phyloP scores from a whole-genome alignment of 345 rosid species.

The Punica granatum region DNA sequence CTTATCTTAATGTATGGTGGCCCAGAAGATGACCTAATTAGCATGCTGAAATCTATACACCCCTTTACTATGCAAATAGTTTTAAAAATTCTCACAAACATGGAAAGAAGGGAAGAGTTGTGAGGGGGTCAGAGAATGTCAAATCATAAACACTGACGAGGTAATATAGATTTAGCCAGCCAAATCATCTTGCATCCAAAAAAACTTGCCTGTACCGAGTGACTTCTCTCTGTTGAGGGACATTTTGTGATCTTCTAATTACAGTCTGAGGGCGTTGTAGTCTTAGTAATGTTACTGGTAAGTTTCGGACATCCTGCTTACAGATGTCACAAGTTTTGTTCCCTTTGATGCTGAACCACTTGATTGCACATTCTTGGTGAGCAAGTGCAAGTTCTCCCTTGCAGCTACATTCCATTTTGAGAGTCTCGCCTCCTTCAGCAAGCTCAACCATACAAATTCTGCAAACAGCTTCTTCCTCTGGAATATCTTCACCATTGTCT shows the following conservation, averaged over 20 bases:
- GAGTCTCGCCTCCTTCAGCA: slow-evolving; percentile 44
- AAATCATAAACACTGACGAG: too few relatives aligned
- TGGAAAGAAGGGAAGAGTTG: too few relatives aligned
- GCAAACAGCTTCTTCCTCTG: slow-evolving; percentile 62
- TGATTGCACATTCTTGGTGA: slow-evolving; percentile 51
- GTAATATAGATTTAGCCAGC: background rate
- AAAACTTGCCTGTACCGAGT: slow-evolving; percentile 37
- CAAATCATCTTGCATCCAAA: background rate
- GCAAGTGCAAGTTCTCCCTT: slow-evolving; percentile 64
- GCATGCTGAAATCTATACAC: too few relatives aligned
- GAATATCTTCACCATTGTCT: slow-evolving; percentile 42
- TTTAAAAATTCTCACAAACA: too few relatives aligned
- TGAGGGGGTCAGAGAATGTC: too few relatives aligned
- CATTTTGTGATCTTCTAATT: slow-evolving; percentile 20
- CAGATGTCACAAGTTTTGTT: slow-evolving; percentile 54
- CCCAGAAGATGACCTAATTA: background rate
- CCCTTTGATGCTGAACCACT: slow-evolving; percentile 62
- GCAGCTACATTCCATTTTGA: slow-evolving; percentile 64
- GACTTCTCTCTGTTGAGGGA: slow-evolving; percentile 22
- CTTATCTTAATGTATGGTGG: background rate
- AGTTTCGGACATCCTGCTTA: slow-evolving; percentile 48
- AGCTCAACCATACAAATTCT: slow-evolving; percentile 55
- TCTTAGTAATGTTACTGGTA: slow-evolving; percentile 46
- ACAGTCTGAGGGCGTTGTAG: slow-evolving; percentile 28
- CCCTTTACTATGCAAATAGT: too few relatives aligned